Evolutionary conservation across 768 basidiomycete genomes (phyloP), one percentile per base, ranked within the genome.

Genomic region (Tremella mesenterica): DNA sequence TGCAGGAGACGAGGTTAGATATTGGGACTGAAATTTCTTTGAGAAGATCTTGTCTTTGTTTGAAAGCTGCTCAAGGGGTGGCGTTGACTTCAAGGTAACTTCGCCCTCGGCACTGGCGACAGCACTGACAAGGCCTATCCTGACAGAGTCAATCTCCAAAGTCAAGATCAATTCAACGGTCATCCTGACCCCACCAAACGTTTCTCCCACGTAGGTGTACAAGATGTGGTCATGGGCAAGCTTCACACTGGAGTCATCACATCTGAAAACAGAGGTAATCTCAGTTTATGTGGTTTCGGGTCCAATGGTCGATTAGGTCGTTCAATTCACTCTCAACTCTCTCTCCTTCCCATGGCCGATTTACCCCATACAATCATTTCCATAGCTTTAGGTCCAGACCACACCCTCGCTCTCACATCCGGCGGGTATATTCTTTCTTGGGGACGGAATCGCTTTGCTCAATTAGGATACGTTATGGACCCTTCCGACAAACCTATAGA

Each of bases 321-420:
- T 2, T 79, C 78, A 2, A 80, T 85, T 34, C 85, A 90, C 63
- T 89, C 85, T 13, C 88, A 91, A 69, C 85, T 85, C 57, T 77
- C 77, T 12, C 78, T 90, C 27, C 79, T 79, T 36, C 81, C 83
- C 0, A 71, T 87, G 14, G 66, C 79, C 1, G 79, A 81, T 27
- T 76, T 85, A 39, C 74, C 80, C 0, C 76, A 82, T 33, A 75
- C 76, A 0, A 79, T 91, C 27, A 74, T 77, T 5, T 76, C 81
- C 13, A 80, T 96, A 23, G 88, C 90, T 0, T 77, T 91, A 6
- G 92, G 88, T 10, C 93, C 93, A 70, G 95, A 99, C 64, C 95
- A 97, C 68, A 92, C 92, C 0, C 80, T 97, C 26, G 86, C 82
- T 1, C 75, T 97, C 26, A 92, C 90, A 0, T 80, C 77, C 23